phyloP scores from a whole-genome alignment of 129 eudicot species.

The Centrapalus pauciflorus region DNA sequence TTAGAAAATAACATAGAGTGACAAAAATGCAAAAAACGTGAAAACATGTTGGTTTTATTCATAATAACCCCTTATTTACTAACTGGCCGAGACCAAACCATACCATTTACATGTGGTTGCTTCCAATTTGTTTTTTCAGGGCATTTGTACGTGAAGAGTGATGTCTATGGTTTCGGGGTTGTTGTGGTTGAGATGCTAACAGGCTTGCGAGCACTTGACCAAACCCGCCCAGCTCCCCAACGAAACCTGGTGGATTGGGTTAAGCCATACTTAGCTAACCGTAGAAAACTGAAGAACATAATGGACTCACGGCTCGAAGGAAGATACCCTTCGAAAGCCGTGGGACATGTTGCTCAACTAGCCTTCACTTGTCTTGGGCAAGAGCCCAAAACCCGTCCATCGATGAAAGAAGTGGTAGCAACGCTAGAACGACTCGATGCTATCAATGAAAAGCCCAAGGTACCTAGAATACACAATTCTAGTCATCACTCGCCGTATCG shows the following conservation, averaged over 20 bases:
- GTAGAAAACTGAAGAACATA: slow-evolving; percentile 55
- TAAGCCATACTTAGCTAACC: slow-evolving; percentile 58
- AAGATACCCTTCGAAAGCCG: slow-evolving; percentile 74
- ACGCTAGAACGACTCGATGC: slow-evolving; percentile 41
- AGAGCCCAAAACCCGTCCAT: slow-evolving; percentile 59
- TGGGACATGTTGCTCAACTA: slow-evolving; percentile 55
- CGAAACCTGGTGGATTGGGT: slow-evolving; percentile 66
- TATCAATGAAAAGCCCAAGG: slow-evolving; percentile 52
- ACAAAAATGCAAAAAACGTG: no score
- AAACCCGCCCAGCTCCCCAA: slow-evolving; percentile 56
- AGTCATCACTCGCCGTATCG: slow-evolving; percentile 21
- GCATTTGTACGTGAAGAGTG: slow-evolving; percentile 87
- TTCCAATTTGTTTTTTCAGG: slow-evolving; percentile 39
- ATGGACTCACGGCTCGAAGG: slow-evolving; percentile 89
- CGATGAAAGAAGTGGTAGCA: slow-evolving; percentile 76
- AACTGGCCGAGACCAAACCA: no score
- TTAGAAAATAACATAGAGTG: no score
- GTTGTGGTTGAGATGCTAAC: slow-evolving; percentile 82
- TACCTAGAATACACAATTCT: slow-evolving; percentile 41
- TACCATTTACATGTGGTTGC: background rate
- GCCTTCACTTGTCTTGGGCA: slow-evolving; percentile 65
- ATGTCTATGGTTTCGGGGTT: slow-evolving; percentile 88
- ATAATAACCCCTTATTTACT: no score
- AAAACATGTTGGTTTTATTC: no score
- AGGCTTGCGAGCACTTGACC: slow-evolving; percentile 70